Conservation (phyloP, 257 asterid species). For the Solanum okadae region DNA sequence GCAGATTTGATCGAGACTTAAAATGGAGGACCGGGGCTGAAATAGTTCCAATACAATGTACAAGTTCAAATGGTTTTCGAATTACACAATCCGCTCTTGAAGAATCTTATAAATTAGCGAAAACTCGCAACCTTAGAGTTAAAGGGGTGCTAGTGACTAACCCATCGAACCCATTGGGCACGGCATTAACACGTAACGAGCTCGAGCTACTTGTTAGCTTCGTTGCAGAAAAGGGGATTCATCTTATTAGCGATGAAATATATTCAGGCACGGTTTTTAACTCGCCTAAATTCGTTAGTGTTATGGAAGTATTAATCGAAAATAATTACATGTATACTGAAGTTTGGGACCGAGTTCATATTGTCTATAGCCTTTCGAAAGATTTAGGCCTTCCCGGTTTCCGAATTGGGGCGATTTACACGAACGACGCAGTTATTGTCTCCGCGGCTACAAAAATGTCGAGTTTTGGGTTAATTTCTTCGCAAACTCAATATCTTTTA, state of each 20-base stretch:
- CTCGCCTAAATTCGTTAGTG: not conserved
- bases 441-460: not conserved
- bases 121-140: not conserved
- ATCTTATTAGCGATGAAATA: slow-evolving; percentile 2
- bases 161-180: not conserved
- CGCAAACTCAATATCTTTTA: not conserved
- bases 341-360: slow-evolving; percentile 3
- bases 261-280: slow-evolving; percentile 1
- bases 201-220: not conserved
- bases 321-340: not conserved
- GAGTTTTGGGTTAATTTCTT: not conserved
- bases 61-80: not conserved
- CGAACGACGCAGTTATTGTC: not conserved
- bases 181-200: not conserved
- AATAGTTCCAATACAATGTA: not conserved
- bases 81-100: not conserved
- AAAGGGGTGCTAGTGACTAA: not conserved
- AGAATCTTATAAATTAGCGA: not conserved
- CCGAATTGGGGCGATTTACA: not conserved
- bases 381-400: slow-evolving; percentile 3
- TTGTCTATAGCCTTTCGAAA: slow-evolving; percentile 2
- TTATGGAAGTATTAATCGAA: not conserved
- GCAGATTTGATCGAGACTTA: not conserved
- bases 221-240: not conserved
- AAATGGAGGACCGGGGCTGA: not conserved